Evolutionary conservation across 257 asterid genomes (phyloP).

Genomic region (Solanum boliviense): DNA sequence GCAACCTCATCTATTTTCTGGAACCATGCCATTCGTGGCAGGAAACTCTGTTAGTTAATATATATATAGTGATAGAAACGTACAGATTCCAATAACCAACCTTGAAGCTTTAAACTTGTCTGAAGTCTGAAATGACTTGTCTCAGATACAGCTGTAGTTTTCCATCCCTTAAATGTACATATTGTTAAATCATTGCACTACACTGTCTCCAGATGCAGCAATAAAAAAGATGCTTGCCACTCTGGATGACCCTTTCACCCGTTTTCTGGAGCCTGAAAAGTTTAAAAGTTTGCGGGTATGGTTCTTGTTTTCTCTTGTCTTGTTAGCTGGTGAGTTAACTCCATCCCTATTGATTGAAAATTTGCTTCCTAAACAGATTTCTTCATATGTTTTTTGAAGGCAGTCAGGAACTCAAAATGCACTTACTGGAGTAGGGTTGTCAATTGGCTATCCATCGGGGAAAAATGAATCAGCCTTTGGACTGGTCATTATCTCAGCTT

Average conservation of each 20-base stretch:
- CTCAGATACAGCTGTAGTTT: not conserved
- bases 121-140: not conserved
- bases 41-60: not conserved
- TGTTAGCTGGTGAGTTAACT: not conserved
- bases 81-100: not conserved
- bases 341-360: not conserved
- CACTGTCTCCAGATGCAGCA: slow-evolving; percentile 53
- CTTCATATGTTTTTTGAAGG: slow-evolving; percentile 56
- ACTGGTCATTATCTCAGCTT: slow-evolving; percentile 73
- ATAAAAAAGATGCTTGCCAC: slow-evolving; percentile 93
- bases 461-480: slow-evolving; percentile 58
- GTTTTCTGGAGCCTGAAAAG: slow-evolving; percentile 90
- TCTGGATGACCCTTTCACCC: slow-evolving; percentile 90
- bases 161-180: not conserved
- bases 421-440: slow-evolving; percentile 90
- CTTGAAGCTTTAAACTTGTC: not conserved
- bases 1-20: not conserved
- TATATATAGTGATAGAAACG: not conserved
- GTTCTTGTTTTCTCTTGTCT: slow-evolving; percentile 10
- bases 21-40: not conserved
- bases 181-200: not conserved
- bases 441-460: slow-evolving; percentile 77
- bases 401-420: slow-evolving; percentile 92
- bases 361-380: slow-evolving; percentile 10
- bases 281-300: slow-evolving; percentile 86